These are phyloP conservation scores for Scheffersomyces coipomensis DNA, from an alignment of 805 yeast genomes.

Conservation along the genomic window DNA sequence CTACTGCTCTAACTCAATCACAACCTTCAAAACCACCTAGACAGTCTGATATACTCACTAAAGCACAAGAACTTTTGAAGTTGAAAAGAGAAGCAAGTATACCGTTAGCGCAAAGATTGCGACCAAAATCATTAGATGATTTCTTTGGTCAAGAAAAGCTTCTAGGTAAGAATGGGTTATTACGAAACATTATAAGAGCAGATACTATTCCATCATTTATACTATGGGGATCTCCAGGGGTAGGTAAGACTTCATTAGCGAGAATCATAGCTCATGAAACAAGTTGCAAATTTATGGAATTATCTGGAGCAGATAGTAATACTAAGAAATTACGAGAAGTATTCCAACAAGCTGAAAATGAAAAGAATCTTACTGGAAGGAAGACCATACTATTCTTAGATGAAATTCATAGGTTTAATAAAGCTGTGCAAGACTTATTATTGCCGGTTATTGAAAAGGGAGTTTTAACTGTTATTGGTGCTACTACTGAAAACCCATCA, in stretches of 20 bases:
- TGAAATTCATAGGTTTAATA: slow-evolving; percentile 44
- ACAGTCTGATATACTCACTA: slow-evolving; percentile 4
- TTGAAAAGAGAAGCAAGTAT: slow-evolving; percentile 18
- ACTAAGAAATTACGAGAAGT: slow-evolving; percentile 35
- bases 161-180: slow-evolving; percentile 34
- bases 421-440: slow-evolving; percentile 41
- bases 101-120: slow-evolving; percentile 41
- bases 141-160: slow-evolving; percentile 42
- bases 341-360: slow-evolving; percentile 36
- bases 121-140: slow-evolving; percentile 38
- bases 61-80: slow-evolving; percentile 8
- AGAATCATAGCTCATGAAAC: slow-evolving; percentile 35
- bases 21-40: background rate
- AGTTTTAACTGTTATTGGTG: slow-evolving; percentile 38
- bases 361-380: slow-evolving; percentile 29
- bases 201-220: slow-evolving; percentile 39
- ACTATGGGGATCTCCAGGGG: slow-evolving; percentile 46
- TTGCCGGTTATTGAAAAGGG: slow-evolving; percentile 44
- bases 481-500: slow-evolving; percentile 65
- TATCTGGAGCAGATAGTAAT: slow-evolving; percentile 39
- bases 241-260: slow-evolving; percentile 43
- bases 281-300: slow-evolving; percentile 32
- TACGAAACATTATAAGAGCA: slow-evolving; percentile 32
- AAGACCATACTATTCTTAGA: slow-evolving; percentile 44
- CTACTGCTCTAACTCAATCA: background rate